Evolutionary conservation across 805 yeast genomes (phyloP).

Genomic region (Wickerhamomyces bisporus): DNA sequence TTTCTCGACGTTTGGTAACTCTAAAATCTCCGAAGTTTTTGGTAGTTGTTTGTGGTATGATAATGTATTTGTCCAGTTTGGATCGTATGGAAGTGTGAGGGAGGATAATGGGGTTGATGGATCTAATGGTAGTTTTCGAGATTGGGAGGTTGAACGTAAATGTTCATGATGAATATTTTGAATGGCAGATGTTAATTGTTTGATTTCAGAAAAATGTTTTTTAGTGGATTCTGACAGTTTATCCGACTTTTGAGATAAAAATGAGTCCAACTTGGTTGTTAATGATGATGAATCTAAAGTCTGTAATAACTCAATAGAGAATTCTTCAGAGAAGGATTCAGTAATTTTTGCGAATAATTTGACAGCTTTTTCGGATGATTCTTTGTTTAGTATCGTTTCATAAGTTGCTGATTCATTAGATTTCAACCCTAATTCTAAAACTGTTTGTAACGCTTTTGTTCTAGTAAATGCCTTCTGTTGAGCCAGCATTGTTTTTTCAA

Average conservation of each 20-base stretch:
- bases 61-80: conserved; percentile 47
- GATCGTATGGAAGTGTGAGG: conserved; percentile 34
- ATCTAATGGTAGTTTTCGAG: conserved; percentile 20
- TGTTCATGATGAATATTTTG: conserved; percentile 22
- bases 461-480: conserved; percentile 20
- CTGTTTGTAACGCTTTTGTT: conserved; percentile 12
- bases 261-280: conserved; percentile 1
- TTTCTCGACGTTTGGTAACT: conserved; percentile 40
- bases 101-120: conserved; percentile 11
- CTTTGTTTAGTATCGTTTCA: conserved; percentile 8
- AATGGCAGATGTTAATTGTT: conserved; percentile 18
- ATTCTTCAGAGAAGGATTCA: neutral
- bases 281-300: conserved; percentile 7
- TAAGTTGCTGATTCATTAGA: conserved; percentile 10
- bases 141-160: conserved; percentile 27
- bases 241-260: neutral
- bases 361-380: conserved; percentile 20
- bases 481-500: conserved; percentile 19
- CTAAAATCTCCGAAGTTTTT: conserved; percentile 42
- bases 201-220: conserved; percentile 25
- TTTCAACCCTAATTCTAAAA: conserved; percentile 14
- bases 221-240: conserved; percentile 22
- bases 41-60: conserved; percentile 38
- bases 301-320: neutral
- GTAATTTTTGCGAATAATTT: conserved; percentile 10